Evolutionary conservation across 169 alveolate species (phyloP).

Genomic region (Besnoitia besnoiti): DNA sequence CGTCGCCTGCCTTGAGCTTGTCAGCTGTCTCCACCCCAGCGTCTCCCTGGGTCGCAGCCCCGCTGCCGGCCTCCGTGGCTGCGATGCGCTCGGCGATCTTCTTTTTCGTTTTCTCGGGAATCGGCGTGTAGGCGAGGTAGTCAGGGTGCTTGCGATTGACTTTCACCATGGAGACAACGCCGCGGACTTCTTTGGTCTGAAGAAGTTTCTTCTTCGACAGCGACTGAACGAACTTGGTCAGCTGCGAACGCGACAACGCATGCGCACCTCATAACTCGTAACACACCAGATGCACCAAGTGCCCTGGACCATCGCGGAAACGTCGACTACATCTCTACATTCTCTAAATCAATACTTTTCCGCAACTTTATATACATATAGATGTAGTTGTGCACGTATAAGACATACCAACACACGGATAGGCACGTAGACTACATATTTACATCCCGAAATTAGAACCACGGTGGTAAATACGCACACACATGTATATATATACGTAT

Average conservation of each 20-base stretch:
- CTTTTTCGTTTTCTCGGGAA: slow-evolving; percentile 47
- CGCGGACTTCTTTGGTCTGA: slow-evolving; percentile 56
- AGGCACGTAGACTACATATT: too few species aligned
- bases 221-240: slow-evolving; percentile 43
- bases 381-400: not conserved
- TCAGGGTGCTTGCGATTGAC: slow-evolving; percentile 55
- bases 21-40: slow-evolving; percentile 1
- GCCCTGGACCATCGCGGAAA: too few species aligned
- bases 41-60: slow-evolving; percentile 4
- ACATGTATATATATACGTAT: too few species aligned
- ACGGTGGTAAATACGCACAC: not conserved
- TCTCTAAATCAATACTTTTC: too few species aligned
- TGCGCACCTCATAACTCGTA: not conserved
- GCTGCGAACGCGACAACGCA: slow-evolving; percentile 18
- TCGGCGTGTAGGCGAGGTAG: slow-evolving; percentile 38
- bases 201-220: slow-evolving; percentile 53
- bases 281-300: not conserved
- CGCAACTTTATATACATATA: too few species aligned
- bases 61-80: slow-evolving; percentile 29
- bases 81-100: slow-evolving; percentile 19
- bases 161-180: slow-evolving; percentile 44
- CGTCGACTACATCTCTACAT: too few species aligned
- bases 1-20: not conserved
- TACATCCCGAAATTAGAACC: too few species aligned
- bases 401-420: too few species aligned